Percentiles rank a stretch among this genome's conserved stretches.
These are phyloP conservation scores for Leishmania amazonensis DNA, from an alignment of 208 protist species.

Conservation along the genomic window DNA sequence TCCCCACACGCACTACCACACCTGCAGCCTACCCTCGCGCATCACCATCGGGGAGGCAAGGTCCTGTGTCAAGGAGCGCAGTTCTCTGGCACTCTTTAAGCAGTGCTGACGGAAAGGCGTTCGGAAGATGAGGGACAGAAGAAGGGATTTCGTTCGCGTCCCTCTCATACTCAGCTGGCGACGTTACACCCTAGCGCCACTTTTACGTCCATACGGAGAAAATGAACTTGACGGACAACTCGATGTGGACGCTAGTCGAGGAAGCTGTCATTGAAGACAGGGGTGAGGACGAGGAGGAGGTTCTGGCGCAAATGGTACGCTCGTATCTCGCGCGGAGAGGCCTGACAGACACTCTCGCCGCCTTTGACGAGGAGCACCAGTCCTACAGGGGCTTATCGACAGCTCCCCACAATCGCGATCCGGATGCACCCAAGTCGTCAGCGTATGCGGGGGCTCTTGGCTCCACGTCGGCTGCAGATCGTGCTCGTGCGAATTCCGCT, in stretches of 20 bases:
- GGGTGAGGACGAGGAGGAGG: constrained; percentile 62
- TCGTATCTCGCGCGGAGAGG: constrained; percentile 71
- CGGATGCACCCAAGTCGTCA: background rate
- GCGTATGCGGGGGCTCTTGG: background rate
- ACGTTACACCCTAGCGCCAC: background rate
- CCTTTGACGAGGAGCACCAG: constrained; percentile 39
- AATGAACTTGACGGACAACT: constrained; percentile 26
- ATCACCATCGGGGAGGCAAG: background rate
- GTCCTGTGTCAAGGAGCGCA: background rate
- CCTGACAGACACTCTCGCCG: constrained; percentile 54
- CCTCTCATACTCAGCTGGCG: background rate
- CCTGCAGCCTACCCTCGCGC: background rate
- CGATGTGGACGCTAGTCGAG: constrained; percentile 65
- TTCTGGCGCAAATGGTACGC: constrained; percentile 57
- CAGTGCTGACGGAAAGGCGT: background rate
- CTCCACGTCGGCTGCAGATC: background rate
- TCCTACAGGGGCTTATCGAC: background rate
- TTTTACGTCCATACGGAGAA: background rate
- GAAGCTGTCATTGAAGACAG: constrained; percentile 69
- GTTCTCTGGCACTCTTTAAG: background rate
- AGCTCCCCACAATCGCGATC: background rate
- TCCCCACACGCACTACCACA: background rate
- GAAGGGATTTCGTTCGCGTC: background rate
- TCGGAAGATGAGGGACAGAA: background rate
- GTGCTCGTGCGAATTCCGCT: background rate